phyloP scores from a whole-genome alignment of 192 early-diverging fungal genomes.

The Linnemannia exigua region DNA sequence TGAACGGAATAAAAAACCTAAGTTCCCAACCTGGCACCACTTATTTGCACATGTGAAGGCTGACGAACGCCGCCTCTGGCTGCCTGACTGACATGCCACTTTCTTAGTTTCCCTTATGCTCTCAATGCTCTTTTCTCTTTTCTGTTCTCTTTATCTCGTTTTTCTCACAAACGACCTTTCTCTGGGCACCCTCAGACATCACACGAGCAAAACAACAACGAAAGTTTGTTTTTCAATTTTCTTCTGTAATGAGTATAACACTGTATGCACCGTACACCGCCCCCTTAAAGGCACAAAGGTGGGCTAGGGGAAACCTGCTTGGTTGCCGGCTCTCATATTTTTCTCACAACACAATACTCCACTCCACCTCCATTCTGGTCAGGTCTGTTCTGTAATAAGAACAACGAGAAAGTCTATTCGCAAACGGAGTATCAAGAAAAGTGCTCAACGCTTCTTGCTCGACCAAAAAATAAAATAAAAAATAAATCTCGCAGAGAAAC shows the following conservation, averaged over 20 bases:
- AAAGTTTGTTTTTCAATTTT: neutral
- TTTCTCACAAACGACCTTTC: neutral
- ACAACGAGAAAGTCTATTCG: neutral
- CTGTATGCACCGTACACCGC: too few species aligned
- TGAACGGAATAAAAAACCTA: neutral
- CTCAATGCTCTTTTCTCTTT: neutral
- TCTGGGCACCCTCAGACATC: neutral
- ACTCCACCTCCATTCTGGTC: neutral
- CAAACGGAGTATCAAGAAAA: neutral
- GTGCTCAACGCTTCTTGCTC: neutral
- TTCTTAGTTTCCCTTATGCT: neutral
- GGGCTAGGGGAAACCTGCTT: constrained; percentile 2
- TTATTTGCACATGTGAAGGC: neutral
- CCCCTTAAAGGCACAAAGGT: too few species aligned
- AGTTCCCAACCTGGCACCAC: neutral
- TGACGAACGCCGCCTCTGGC: neutral
- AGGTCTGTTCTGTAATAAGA: neutral
- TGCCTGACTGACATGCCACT: neutral
- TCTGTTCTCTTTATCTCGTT: neutral
- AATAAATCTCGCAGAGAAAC: neutral
- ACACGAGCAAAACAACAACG: neutral
- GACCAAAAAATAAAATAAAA: neutral
- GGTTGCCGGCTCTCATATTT: neutral
- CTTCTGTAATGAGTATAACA: too few species aligned
- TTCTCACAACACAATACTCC: neutral